phyloP scores from a whole-genome alignment of 1,284 basidiomycete species.

The Inonotus hispidus region DNA sequence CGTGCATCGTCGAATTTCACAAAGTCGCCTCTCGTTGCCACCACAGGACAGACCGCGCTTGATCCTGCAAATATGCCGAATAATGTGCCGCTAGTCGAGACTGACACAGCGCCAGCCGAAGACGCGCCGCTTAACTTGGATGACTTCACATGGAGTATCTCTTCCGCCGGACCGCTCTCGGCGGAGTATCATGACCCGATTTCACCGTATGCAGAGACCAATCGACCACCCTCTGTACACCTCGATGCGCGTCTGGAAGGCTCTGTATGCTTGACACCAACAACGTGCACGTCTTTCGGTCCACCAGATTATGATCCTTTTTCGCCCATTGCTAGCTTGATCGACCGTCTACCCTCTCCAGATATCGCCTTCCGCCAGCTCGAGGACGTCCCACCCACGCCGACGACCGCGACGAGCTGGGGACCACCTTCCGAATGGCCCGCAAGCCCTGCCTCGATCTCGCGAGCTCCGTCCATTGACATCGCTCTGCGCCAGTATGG shows the following conservation, averaged over 20 bases:
- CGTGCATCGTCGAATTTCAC: slow-evolving; percentile 47
- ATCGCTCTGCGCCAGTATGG: slow-evolving; percentile 20
- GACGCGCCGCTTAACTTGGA: slow-evolving; percentile 47
- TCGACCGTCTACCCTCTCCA: slow-evolving; percentile 35
- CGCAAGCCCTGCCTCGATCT: slow-evolving; percentile 11
- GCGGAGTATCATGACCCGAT: slow-evolving; percentile 13
- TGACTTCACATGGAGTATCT: slow-evolving; percentile 66
- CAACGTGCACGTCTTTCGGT: slow-evolving; percentile 38
- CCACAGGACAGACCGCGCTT: slow-evolving; percentile 44
- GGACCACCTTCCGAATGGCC: slow-evolving; percentile 35
- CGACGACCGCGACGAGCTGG: slow-evolving; percentile 41
- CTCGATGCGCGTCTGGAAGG: slow-evolving; percentile 48
- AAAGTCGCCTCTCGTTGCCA: slow-evolving; percentile 43
- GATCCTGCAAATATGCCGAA: slow-evolving; percentile 52
- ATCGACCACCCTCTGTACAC: slow-evolving; percentile 46
- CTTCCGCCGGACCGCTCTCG: slow-evolving; percentile 52
- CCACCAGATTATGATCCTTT: slow-evolving; percentile 30
- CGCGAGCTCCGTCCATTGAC: slow-evolving; percentile 21
- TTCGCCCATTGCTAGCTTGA: slow-evolving; percentile 25
- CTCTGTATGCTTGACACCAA: slow-evolving; percentile 55
- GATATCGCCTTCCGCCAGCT: slow-evolving; percentile 44
- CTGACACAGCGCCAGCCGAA: slow-evolving; percentile 22
- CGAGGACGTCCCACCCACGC: slow-evolving; percentile 43
- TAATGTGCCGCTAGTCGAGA: slow-evolving; percentile 33
- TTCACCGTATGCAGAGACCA: slow-evolving; percentile 33